phyloP scores from a whole-genome alignment of 257 asterid species.

The Coffea eugenioides region DNA sequence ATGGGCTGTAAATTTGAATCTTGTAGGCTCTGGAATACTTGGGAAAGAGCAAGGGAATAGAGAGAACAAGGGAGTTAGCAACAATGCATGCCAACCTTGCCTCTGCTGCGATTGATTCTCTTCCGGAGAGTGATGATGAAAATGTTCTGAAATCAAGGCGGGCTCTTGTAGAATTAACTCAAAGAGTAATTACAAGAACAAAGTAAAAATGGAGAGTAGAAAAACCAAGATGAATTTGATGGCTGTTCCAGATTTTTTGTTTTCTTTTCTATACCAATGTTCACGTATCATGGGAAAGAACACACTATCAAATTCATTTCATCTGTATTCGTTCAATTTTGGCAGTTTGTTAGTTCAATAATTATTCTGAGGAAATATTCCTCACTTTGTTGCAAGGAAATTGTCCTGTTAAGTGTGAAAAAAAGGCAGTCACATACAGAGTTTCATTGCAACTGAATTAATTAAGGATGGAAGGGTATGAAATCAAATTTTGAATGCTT shows the following conservation, averaged over 20 bases:
- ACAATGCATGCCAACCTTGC: slow-evolving; percentile 80
- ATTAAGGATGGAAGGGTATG: not conserved
- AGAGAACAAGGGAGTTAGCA: slow-evolving; percentile 85
- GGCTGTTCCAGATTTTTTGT: slow-evolving; percentile 20
- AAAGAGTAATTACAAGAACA: slow-evolving; percentile 77
- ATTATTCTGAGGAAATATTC: slow-evolving; percentile 1
- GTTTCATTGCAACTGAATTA: not conserved
- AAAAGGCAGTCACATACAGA: not conserved
- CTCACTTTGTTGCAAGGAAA: not conserved
- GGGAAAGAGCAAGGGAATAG: slow-evolving; percentile 68
- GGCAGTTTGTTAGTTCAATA: slow-evolving; percentile 7
- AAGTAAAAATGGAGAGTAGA: slow-evolving; percentile 29
- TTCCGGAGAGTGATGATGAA: slow-evolving; percentile 71
- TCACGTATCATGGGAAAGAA: slow-evolving; percentile 9
- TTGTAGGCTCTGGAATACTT: slow-evolving; percentile 82
- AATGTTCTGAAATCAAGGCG: slow-evolving; percentile 75
- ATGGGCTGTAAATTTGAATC: slow-evolving; percentile 7
- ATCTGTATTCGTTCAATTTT: slow-evolving; percentile 14
- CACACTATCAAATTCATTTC: slow-evolving; percentile 10
- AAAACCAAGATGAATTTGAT: not conserved
- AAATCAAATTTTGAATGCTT: not conserved
- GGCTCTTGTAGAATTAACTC: slow-evolving; percentile 78
- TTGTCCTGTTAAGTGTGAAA: slow-evolving; percentile 16
- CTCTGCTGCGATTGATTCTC: slow-evolving; percentile 65
- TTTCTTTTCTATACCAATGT: slow-evolving; percentile 5